phyloP scores from a whole-genome alignment of 192 early-diverging fungal species.

The Coemansia sp. region DNA sequence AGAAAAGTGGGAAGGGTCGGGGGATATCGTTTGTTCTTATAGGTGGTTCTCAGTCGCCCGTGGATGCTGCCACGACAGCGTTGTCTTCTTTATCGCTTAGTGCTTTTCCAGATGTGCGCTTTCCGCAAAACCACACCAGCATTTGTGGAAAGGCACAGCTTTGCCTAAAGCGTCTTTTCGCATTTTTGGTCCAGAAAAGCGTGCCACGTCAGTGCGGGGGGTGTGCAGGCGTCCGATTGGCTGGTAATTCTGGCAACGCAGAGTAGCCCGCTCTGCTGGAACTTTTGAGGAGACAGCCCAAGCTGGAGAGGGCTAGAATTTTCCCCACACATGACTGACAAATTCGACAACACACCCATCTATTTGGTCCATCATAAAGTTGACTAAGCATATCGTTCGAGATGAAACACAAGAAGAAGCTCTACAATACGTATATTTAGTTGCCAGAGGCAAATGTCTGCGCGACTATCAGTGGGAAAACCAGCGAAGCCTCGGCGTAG shows the following conservation, averaged over 20 bases:
- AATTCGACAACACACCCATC: not conserved
- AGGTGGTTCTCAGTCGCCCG: not conserved
- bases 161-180: not conserved
- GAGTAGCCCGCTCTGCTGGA: conserved; percentile 1
- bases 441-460: conserved; percentile 87
- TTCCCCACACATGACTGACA: not conserved
- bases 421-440: not conserved
- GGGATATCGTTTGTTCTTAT: not conserved
- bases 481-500: conserved; percentile 89
- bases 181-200: conserved; percentile 7
- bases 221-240: not conserved
- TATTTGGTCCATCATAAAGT: not conserved
- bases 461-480: conserved; percentile 94
- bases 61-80: not conserved
- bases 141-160: not conserved
- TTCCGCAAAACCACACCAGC: not conserved
- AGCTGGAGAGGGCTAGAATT: too few relatives aligned
- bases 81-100: not conserved
- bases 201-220: conserved; percentile 26
- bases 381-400: not conserved
- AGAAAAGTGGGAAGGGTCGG: not conserved
- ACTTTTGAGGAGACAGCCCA: not conserved
- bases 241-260: not conserved
- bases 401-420: too few relatives aligned
- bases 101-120: not conserved